Conservation (phyloP, 257 asterid species). For the Paulownia fortunei region DNA sequence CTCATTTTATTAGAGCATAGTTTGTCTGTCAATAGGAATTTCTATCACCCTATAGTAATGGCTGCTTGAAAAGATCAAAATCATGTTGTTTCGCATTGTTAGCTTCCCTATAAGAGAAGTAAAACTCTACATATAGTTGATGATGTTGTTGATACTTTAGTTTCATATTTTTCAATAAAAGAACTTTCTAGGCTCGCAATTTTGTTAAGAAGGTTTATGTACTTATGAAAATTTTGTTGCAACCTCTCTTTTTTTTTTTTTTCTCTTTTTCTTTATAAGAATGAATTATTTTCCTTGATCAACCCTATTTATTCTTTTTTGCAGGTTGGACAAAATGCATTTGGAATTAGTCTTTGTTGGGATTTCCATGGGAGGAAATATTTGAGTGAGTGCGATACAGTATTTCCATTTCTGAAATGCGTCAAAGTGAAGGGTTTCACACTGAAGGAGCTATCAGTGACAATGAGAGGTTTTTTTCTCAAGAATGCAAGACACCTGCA, state of each 20-base stretch:
- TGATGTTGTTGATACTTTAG: slow-evolving; percentile 34
- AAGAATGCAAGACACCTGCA: slow-evolving; percentile 14
- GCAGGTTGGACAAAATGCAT: slow-evolving; percentile 42
- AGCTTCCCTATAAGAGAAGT: background rate
- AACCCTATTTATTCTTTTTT: background rate
- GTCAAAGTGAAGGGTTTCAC: slow-evolving; percentile 42
- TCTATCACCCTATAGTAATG: slow-evolving; percentile 9
- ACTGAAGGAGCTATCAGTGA: slow-evolving; percentile 16
- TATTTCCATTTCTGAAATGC: slow-evolving; percentile 21
- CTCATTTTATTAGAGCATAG: background rate
- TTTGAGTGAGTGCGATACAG: background rate
- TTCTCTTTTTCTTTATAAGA: background rate
- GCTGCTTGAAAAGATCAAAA: background rate
- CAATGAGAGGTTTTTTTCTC: slow-evolving; percentile 32
- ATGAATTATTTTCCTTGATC: background rate
- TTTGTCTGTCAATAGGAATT: background rate
- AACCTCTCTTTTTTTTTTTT: slow-evolving; percentile 25
- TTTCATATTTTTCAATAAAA: slow-evolving; percentile 28
- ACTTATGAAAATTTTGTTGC: slow-evolving; percentile 35
- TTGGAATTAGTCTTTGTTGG: slow-evolving; percentile 32
- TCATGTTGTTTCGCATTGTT: background rate
- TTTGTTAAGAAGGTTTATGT: slow-evolving; percentile 14
- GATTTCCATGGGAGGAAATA: background rate
- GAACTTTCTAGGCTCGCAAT: slow-evolving; percentile 12
- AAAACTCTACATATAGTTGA: background rate